Conservation (phyloP, 2,329 filamentous ascomycete species). For the Thelonectria discophora region DNA sequence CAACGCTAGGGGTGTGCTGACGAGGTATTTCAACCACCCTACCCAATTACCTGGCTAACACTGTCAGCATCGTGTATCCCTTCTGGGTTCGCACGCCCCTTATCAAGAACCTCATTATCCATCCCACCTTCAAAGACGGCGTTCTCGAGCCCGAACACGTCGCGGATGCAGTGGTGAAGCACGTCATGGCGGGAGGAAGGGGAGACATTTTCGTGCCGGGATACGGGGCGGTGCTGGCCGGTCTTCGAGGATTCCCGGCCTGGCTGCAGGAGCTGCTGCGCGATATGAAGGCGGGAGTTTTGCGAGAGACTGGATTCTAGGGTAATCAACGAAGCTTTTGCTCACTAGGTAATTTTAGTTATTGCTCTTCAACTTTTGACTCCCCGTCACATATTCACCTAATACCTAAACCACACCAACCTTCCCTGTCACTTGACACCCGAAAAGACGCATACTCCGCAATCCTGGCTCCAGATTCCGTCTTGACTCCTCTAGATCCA, state of each 20-base stretch:
- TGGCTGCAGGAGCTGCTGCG: constrained; percentile 32
- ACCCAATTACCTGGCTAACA: neutral
- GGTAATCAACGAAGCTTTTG: no score
- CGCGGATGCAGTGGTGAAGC: constrained; percentile 51
- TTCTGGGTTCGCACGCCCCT: constrained; percentile 34
- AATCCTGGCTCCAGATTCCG: no score
- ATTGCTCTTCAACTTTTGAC: no score
- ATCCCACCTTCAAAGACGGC: constrained; percentile 31
- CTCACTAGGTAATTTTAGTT: no score
- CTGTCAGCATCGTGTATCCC: constrained; percentile 60
- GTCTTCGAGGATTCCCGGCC: constrained; percentile 24
- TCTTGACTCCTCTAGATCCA: no score
- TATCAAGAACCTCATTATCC: constrained; percentile 29
- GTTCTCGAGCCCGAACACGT: constrained; percentile 43
- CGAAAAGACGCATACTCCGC: no score
- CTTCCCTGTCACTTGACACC: no score
- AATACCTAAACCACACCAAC: no score
- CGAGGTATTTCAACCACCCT: neutral
- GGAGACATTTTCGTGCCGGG: constrained; percentile 54
- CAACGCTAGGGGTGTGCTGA: constrained; percentile 50
- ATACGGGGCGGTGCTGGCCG: constrained; percentile 1
- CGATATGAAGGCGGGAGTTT: constrained; percentile 9
- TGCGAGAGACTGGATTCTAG: constrained; percentile 17
- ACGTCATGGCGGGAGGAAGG: constrained; percentile 52
- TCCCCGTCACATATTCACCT: no score